Conservation (phyloP, 2,329 filamentous ascomycete species). For the Cladobotryum mycophilum region DNA sequence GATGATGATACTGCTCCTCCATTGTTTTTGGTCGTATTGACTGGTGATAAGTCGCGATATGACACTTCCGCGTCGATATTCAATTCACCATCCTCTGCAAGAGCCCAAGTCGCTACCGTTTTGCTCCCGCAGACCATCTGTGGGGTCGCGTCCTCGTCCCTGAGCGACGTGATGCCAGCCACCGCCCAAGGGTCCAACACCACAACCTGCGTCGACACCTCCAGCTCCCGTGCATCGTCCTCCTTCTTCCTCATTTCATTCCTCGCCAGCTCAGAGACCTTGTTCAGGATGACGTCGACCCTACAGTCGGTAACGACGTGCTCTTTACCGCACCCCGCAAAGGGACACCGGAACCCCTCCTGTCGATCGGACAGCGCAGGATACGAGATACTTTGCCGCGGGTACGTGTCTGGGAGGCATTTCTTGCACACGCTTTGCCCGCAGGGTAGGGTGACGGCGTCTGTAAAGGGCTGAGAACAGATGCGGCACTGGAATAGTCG, state of each 20-base stretch:
- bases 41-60: slow-evolving; percentile 16
- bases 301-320: slow-evolving; percentile 74
- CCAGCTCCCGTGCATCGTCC: slow-evolving; percentile 18
- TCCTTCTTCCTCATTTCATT: slow-evolving; percentile 42
- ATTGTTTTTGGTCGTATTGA: slow-evolving; percentile 23
- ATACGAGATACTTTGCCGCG: slow-evolving; percentile 68
- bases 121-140: slow-evolving; percentile 47
- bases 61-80: slow-evolving; percentile 48
- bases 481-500: slow-evolving; percentile 70
- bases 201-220: slow-evolving; percentile 33
- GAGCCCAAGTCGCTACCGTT: slow-evolving; percentile 58
- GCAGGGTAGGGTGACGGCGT: slow-evolving; percentile 73
- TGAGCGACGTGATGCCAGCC: slow-evolving; percentile 36
- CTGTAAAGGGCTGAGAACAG: slow-evolving; percentile 62
- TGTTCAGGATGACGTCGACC: slow-evolving; percentile 69
- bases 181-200: slow-evolving; percentile 32
- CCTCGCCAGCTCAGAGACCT: slow-evolving; percentile 57
- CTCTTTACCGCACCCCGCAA: slow-evolving; percentile 57
- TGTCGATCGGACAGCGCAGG: slow-evolving; percentile 61
- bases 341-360: slow-evolving; percentile 69
- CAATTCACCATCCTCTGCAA: slow-evolving; percentile 58
- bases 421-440: slow-evolving; percentile 68
- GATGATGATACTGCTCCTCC: background rate
- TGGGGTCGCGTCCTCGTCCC: slow-evolving; percentile 24
- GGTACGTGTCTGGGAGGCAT: slow-evolving; percentile 64